These are phyloP conservation scores for Flaveria ramosissima DNA, from an alignment of 129 eudicot species.

Conservation along the genomic window DNA sequence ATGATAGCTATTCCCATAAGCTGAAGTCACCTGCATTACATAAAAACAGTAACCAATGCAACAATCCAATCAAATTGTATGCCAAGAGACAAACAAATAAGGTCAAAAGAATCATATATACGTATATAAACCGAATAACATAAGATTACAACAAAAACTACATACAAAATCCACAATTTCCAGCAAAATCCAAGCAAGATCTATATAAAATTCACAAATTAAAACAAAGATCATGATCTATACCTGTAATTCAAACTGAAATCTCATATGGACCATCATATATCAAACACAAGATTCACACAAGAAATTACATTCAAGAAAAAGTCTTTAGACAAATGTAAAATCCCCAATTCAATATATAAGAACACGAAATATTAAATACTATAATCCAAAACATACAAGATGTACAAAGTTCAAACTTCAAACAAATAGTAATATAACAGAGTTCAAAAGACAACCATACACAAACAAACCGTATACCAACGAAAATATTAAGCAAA, in stretches of 20 bases:
- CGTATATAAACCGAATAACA: no score
- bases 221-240: no score
- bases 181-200: neutral
- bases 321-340: neutral
- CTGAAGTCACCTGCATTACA: conserved; percentile 61
- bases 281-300: neutral
- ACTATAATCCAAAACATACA: conserved; percentile 14
- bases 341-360: neutral
- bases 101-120: no score
- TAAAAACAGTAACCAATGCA: neutral
- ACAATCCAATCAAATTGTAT: neutral
- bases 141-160: neutral
- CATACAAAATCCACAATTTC: neutral
- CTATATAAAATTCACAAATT: neutral
- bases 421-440: neutral
- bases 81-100: neutral
- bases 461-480: conserved; percentile 13
- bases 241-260: no score
- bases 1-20: conserved; percentile 76
- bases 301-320: neutral
- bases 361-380: neutral
- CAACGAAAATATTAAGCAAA: neutral
- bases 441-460: neutral
- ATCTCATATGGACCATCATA: no score
- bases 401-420: neutral